phyloP scores from a whole-genome alignment of 805 yeast species.

The Candida dajiaensis region DNA sequence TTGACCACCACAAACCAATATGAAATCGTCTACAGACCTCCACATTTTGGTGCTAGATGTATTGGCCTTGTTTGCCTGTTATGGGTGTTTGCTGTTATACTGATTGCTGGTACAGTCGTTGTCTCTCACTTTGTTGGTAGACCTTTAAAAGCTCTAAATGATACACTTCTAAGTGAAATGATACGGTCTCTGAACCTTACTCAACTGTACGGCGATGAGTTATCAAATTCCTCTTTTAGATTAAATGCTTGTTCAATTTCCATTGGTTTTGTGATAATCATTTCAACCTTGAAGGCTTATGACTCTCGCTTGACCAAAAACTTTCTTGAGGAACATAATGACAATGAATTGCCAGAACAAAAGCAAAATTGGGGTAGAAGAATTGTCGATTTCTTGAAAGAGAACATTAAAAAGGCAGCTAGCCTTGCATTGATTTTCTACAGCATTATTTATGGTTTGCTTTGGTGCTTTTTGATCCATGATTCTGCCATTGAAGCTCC shows the following conservation, averaged over 20 bases:
- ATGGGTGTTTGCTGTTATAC: constrained; percentile 40
- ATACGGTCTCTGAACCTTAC: no score
- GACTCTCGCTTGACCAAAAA: constrained; percentile 19
- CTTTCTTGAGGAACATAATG: constrained; percentile 12
- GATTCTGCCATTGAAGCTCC: constrained; percentile 5
- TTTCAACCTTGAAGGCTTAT: constrained; percentile 9
- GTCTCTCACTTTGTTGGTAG: constrained; percentile 24
- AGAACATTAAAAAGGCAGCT: not conserved
- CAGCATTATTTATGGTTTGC: not conserved
- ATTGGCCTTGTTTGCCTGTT: constrained; percentile 32
- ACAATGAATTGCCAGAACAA: constrained; percentile 4
- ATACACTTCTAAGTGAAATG: not conserved
- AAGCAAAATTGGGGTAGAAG: not conserved
- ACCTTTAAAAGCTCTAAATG: constrained; percentile 7
- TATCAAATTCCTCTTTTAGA: not conserved
- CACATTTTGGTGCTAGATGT: constrained; percentile 58
- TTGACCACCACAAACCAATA: constrained; percentile 41
- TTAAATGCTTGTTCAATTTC: constrained; percentile 10
- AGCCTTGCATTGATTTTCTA: not conserved
- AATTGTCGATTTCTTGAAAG: not conserved
- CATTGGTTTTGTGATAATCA: constrained; percentile 18
- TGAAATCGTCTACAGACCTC: constrained; percentile 83
- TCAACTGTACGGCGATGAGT: not conserved
- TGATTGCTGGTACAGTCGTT: constrained; percentile 22
- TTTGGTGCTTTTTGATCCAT: constrained; percentile 4